Base-by-base conservation (phyloP, 176 grass and related monocot genomes). In the Microstegium vimineum region DNA sequence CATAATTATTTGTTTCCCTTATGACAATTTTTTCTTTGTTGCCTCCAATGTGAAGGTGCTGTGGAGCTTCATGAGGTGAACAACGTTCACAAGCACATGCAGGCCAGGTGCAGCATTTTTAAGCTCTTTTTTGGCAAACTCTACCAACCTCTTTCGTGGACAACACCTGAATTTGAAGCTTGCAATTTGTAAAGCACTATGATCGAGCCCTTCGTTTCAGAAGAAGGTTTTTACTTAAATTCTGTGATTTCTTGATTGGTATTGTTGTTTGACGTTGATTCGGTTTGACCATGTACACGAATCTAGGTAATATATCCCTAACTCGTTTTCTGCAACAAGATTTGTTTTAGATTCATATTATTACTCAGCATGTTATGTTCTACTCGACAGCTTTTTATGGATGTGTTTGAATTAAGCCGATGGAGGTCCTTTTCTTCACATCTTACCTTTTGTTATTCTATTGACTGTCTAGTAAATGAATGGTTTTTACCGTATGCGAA, bases 21-120 rank as follows among this genome's bases (percentile, higher is more conserved):
- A 36, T 81, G 28, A 62, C 71, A 43, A 20, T 14, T 69, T 41
- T 22, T 38, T 54, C 33, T 33, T 40, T 52, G 20, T 32, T 84
- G 54, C 32, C n/a, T 77, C 43, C 45, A 74, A 69, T 75, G 14
- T 93, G 62, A 75, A 90, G 85, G 78, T 93, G 91, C 9, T 93
- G 91, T 49, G 87, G 85, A 79, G 78, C 84, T 41, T 85, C 85
- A 56, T 90, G 78, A 90, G 37, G 28, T 23, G 27, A 40, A 85
- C 32, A 20, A 54, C 9, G 4, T 61, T 79, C 36, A 27, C 36
- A 62, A 22, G 60, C 10, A 37, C 41, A 9, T 45, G 43, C 36
- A 78, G 73, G 32, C 22, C 0, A 2, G 69, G 28, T 34, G 51
- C 52, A 35, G 17, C 16, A 28, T 56, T 63, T 76, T 23, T 25